Base-by-base conservation (phyloP, 1,139 yeast species). In the Pichia sp. region DNA sequence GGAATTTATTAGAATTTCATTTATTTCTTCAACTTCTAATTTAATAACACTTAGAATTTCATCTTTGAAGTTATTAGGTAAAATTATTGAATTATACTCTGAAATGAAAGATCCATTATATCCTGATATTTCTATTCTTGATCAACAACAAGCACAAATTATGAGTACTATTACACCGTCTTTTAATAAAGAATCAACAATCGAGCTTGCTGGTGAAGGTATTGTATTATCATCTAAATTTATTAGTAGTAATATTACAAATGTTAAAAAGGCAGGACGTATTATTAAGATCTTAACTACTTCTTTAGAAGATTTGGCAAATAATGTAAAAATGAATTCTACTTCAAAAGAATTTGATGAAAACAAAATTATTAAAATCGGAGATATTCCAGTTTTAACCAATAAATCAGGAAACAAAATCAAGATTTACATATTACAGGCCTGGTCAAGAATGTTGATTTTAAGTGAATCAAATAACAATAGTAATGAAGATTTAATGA, bases 101-200 rank as follows among this genome's bases (percentile, higher is more conserved):
- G 66, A 66, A 26, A 64, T 80, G 43, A 75, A 70, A 11, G 96
- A 87, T 57, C 88, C 93, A 0, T 73, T 82, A 34, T 82, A 80
- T 52, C 80, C 85, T 0, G 79, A 80, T 2, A 75, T 75, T 10
- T 77, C 93, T 0, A 69, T 88, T 11, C 66, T 91, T 43, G 95
- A 86, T 52, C 96, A 88, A 60, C 95, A 85, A 54, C 96, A 91
- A 56, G 97, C 97, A 0, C 96, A 88, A 54, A 84, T 91, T 15
- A 82, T 87, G 11, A 81, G 95, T 48, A 95, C 97, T 0, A 69
- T 91, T 45, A 75, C 88, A 37, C 96, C 97, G 0, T 87, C 95
- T n/a, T 91, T 91, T 62, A 74, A 74, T 32, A 68, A 74, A 3
- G 88, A 80, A 22, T 80, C 88, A 42, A 80, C 83, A 21, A 76